Base-by-base conservation (phyloP, 2,329 filamentous ascomycete species). In the Trichoderma asperellum region DNA sequence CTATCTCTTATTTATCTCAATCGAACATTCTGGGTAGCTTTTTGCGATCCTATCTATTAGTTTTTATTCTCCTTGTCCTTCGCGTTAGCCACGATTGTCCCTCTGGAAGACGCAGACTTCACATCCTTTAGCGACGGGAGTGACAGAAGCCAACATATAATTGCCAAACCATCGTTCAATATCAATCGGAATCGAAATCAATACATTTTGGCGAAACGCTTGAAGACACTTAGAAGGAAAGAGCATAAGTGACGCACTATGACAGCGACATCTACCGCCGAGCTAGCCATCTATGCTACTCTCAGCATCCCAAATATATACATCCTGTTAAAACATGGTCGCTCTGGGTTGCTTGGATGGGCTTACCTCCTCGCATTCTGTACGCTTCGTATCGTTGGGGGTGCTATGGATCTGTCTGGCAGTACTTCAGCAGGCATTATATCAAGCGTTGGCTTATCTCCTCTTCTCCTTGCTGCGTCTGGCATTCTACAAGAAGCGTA, bases 371-470 rank as follows among this genome's bases (percentile, higher is more conserved):
- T 43, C 2, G 40, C 40, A 6, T 43, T 43, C 40, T 43, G 40
- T 10, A n/a, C 40, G 40, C 18, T 43, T 7, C 40, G 40, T 43
- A 7, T 43, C 5, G 12, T 43, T n/a, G 40, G 40, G n/a, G 12
- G 40, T 18, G 40, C 40, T 4, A n/a, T 43, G 40, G 35, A 76
- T 43, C 69, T 81, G 10, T 69, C 67, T 12, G 71, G 74, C 65
- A 76, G 74, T 68, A 68, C 72, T 29, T 71, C 74, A 2, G 81
- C 79, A 5, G 74, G 72, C 11, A 74, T 83, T 16, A 75, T 83
- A 21, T 72, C 76, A 34, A 80, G 76, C 35, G 73, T 83, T 40
- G 81, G 81, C 4, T 68, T 83, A 2, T 81, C 80, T 7, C 81
- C 81, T 2, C 71, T 83, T 2, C 72, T 77, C n/a, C 72, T 77